Percentiles rank a stretch among this genome's conserved stretches.
Conservation (phyloP, 129 eudicot genomes). For the Heracleum sosnowskyi region DNA sequence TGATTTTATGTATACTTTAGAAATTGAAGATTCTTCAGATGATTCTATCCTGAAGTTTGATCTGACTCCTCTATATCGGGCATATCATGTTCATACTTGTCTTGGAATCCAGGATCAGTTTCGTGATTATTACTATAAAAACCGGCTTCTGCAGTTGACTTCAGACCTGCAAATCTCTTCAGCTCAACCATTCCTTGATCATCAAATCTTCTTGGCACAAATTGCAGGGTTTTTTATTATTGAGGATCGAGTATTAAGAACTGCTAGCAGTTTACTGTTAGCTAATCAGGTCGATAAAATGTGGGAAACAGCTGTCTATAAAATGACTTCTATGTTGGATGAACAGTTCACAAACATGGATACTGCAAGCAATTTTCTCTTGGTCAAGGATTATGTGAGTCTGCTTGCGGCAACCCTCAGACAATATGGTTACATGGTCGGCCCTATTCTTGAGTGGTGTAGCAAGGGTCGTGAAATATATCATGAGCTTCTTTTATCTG, state of each 20-base stretch:
- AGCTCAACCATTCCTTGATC: constrained; percentile 59
- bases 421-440: constrained; percentile 50
- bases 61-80: constrained; percentile 79
- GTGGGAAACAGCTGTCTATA: constrained; percentile 63
- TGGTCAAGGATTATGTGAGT: constrained; percentile 58
- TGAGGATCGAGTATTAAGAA: constrained; percentile 81
- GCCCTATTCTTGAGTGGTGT: constrained; percentile 35
- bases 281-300: constrained; percentile 52
- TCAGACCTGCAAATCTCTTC: constrained; percentile 83
- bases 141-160: constrained; percentile 69
- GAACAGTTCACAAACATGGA: constrained; percentile 44
- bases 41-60: constrained; percentile 54
- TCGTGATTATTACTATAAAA: constrained; percentile 85
- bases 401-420: constrained; percentile 52
- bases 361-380: constrained; percentile 39
- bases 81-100: constrained; percentile 70
- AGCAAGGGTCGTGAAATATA: constrained; percentile 42
- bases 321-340: constrained; percentile 38
- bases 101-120: constrained; percentile 69
- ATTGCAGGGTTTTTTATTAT: constrained; percentile 82
- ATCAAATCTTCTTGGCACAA: constrained; percentile 68
- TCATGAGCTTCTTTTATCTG: constrained; percentile 48
- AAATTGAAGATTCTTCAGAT: constrained; percentile 65
- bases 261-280: constrained; percentile 47
- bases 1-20: constrained; percentile 64